Base-by-base conservation (phyloP, 805 yeast genomes). In the Zygotorulaspora sp. region DNA sequence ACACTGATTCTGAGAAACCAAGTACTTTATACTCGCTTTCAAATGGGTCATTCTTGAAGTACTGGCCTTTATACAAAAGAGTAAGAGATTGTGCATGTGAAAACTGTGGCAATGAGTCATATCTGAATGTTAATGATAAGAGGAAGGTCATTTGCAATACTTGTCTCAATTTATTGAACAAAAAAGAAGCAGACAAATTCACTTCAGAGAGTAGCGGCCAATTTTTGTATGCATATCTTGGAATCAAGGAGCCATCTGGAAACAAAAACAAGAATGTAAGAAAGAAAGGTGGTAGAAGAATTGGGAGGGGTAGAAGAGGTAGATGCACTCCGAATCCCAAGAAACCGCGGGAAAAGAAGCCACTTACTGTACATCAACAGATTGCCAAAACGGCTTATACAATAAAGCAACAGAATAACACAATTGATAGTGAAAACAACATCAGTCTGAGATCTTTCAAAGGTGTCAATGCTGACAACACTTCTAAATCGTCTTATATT, bases 11-110 rank as follows among this genome's bases (percentile, higher is more conserved):
- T 14, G 75, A 68, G 10, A 66, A 63, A 32, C 71, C 79, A 0
- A 62, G 72, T 2, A 71, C 77, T 1, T 70, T 68, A 34, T 76
- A 77, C 45, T 60, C 77, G 2, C 49, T 75, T 3, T 61, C 70
- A 2, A 77, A 77, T 47, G 83, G 83, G 3, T 69, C 80, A 0
- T 56, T 77, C n/a, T 64, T 77, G 46, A 60, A 57, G 40, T 73
- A 65, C 49, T 61, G 75, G 53, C 63, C 62, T 3, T 71, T 63
- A 30, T 77, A 77, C 51, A 59, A 60, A 41, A 68, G 59, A 31
- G 74, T 74, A 30, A 62, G 80, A 57, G 78, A 75, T 43, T 61
- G 76, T 33, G 61, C 61, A 32, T 78, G 83, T 55, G 31, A 48
- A 1, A 35, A 52, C 11, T 77, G 82, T 61, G 66, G 62, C 2